A percentile compares a stretch with the other conserved stretches of the same genome.
phyloP scores from a whole-genome alignment of 495 filamentous ascomycete species.

The Aspergillus indologenus region DNA sequence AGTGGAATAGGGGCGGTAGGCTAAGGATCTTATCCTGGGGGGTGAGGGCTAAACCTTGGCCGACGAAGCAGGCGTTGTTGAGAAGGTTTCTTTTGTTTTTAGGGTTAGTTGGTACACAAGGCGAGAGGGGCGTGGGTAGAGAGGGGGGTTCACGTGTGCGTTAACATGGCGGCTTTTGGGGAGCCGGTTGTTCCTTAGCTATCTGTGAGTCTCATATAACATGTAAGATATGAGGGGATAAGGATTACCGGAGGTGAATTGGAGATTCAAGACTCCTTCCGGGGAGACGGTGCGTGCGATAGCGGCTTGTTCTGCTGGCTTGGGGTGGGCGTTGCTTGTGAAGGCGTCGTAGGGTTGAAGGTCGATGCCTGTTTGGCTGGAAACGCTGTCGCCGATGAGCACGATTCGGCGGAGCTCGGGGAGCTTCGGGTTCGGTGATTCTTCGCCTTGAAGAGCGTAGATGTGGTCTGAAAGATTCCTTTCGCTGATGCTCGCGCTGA shows the following conservation, averaged over 20 bases:
- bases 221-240: background rate
- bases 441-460: constrained; percentile 3
- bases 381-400: background rate
- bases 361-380: constrained; percentile 8
- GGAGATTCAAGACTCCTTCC: background rate
- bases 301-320: background rate
- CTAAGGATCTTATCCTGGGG: constrained; percentile 66
- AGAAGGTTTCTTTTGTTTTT: constrained; percentile 53
- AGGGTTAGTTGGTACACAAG: too few relatives aligned
- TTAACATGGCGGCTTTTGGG: constrained; percentile 82
- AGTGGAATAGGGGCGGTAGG: constrained; percentile 79
- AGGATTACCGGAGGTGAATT: background rate
- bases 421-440: background rate
- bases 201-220: background rate
- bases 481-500: constrained; percentile 13
- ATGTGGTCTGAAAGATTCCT: constrained; percentile 14
- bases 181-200: constrained; percentile 59
- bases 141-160: constrained; percentile 51
- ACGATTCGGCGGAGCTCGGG: background rate
- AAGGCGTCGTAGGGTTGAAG: constrained; percentile 18
- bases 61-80: constrained; percentile 76
- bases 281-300: background rate
- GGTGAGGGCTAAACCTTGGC: constrained; percentile 66
- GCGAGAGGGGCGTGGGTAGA: background rate
- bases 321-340: background rate